Base-by-base conservation (phyloP, 176 grass and related monocot species). In the Oryza glaberrima region DNA sequence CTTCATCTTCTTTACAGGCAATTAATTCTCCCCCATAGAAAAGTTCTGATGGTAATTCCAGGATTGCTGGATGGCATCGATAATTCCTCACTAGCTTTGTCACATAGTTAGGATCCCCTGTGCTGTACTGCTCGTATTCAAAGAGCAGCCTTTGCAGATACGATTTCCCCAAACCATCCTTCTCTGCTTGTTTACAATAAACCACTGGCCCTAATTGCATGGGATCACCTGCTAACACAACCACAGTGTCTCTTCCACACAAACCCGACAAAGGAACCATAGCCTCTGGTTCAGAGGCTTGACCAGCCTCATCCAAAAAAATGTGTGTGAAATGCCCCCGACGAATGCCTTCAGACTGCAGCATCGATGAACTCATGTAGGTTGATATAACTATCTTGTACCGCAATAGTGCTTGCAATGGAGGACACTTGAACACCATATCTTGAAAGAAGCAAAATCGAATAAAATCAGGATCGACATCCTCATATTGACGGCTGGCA, bases 211-310 rank as follows among this genome's bases (percentile, higher is more conserved):
- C 96, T 74, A 95, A 86, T 73, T 98, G 93, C 91, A 65, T 98
- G 11, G 96, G 91, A 69, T 98, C 96, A 56, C 96, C 96, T 70
- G 96, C 96, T 82, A 98, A 88, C 73, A 98, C 96, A 82, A 95
- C 48, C 15, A 95, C 95, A 48, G 96, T 95, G 70, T 91, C 92
- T 82, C 73, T 91, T 67, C 81, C 75, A 48, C 89, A 88, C 41
- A 98, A 67, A 45, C 81, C 77, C 0, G 91, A 90, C 70, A 98
- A 64, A n/a, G 93, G 96, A 78, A 95, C 72, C 91, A 98, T 94
- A 3, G 89, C 86, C 70, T 95, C 96, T 56, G 96, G 96, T 87
- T 98, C 96, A 87, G 93, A 98, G 68, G 86, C 86, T 91, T 98
- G 96, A 72, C 93, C 90, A 22, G 93, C 91, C 79, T 94, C 93